Conservation (phyloP, 2,329 filamentous ascomycete genomes). For the Chaetothyriales sp. region DNA sequence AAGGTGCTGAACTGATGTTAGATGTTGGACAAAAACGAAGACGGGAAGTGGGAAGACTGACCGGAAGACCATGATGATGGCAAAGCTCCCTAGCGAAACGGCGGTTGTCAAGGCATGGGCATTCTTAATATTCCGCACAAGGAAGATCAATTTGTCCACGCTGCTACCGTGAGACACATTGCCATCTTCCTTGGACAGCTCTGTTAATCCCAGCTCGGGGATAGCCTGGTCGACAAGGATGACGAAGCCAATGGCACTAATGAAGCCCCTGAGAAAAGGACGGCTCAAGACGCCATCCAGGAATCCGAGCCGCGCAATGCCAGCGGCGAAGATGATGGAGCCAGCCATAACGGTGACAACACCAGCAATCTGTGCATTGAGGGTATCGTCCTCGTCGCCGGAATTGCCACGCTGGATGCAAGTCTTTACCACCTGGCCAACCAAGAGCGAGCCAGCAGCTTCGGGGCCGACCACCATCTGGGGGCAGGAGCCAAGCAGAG, state of each 20-base stretch:
- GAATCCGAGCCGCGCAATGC: slow-evolving; percentile 73
- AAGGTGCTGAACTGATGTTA: slow-evolving; percentile 43
- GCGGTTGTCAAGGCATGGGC: slow-evolving; percentile 60
- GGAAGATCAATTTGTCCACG: slow-evolving; percentile 69
- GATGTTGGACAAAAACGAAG: slow-evolving; percentile 1
- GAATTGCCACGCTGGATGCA: slow-evolving; percentile 56
- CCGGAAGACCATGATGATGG: slow-evolving; percentile 80
- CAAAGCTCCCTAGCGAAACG: slow-evolving; percentile 65
- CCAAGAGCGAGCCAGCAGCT: slow-evolving; percentile 78
- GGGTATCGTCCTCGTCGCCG: slow-evolving; percentile 48
- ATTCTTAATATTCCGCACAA: slow-evolving; percentile 49
- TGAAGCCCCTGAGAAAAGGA: slow-evolving; percentile 87
- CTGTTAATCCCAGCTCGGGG: slow-evolving; percentile 66
- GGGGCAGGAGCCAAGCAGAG: slow-evolving; percentile 76
- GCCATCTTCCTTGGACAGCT: slow-evolving; percentile 44
- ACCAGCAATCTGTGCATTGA: slow-evolving; percentile 73
- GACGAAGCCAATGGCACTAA: slow-evolving; percentile 90
- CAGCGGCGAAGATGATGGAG: slow-evolving; percentile 73
- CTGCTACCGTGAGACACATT: slow-evolving; percentile 65
- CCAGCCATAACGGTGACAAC: slow-evolving; percentile 79
- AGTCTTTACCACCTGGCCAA: slow-evolving; percentile 69
- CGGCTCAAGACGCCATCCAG: slow-evolving; percentile 85
- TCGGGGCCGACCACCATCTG: slow-evolving; percentile 92
- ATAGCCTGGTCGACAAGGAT: slow-evolving; percentile 92
- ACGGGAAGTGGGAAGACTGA: slow-evolving; percentile 28